Evolutionary conservation across 208 protist species (phyloP).

Genomic region (Leishmania martiniquensis): DNA sequence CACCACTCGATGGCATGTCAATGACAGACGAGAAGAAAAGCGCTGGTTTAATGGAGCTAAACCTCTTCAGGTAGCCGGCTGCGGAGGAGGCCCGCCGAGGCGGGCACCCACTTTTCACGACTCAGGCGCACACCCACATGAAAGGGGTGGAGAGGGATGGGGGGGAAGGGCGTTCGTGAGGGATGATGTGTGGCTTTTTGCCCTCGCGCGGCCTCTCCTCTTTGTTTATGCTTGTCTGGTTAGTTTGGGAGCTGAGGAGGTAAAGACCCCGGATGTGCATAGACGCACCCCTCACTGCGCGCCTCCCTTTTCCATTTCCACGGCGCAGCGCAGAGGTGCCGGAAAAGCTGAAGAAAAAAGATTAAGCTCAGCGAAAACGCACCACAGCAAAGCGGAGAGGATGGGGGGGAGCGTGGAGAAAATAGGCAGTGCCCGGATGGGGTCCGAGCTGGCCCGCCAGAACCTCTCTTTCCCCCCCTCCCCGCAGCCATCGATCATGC

Average conservation of each 20-base stretch:
- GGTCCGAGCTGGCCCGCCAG: too few species aligned
- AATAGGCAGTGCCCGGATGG: too few species aligned
- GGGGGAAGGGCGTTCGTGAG: background rate
- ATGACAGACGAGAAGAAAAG: constrained; percentile 13
- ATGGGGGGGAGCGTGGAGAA: too few species aligned
- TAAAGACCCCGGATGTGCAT: background rate
- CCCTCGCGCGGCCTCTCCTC: background rate
- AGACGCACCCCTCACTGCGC: background rate
- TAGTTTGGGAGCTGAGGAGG: background rate
- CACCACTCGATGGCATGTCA: background rate
- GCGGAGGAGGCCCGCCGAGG: background rate
- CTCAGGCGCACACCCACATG: background rate
- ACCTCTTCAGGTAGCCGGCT: background rate
- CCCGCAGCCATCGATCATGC: too few species aligned
- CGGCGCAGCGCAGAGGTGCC: background rate
- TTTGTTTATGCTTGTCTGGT: background rate
- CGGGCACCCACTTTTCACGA: background rate
- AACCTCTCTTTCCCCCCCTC: too few species aligned
- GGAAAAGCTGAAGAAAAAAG: background rate
- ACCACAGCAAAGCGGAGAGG: too few species aligned
- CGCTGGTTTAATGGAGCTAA: background rate
- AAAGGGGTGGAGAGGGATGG: background rate
- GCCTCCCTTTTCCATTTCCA: background rate
- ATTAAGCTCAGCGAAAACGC: too few species aligned
- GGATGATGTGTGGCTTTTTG: background rate